Conservation (phyloP, 257 asterid genomes). For the Petrea volubilis region DNA sequence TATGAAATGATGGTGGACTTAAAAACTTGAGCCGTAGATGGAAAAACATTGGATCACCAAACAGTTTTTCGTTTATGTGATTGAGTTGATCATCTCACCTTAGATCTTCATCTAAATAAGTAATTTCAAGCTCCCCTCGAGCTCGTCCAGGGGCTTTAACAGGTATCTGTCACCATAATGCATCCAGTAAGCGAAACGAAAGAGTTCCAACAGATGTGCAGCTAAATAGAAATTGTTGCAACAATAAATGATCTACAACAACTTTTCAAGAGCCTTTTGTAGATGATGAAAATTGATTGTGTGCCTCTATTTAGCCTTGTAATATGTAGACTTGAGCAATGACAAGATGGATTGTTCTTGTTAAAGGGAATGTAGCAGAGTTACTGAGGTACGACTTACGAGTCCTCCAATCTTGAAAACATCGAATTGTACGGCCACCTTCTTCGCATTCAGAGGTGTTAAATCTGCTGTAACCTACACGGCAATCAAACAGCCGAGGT, state of each 20-base stretch:
- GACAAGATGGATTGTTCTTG: background rate
- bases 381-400: slow-evolving; percentile 32
- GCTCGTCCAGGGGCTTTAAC: slow-evolving; percentile 72
- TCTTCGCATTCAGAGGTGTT: slow-evolving; percentile 58
- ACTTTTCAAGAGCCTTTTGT: background rate
- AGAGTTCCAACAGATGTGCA: background rate
- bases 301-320: background rate
- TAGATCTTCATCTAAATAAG: slow-evolving; percentile 82
- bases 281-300: background rate
- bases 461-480: slow-evolving; percentile 73
- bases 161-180: background rate
- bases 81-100: slow-evolving; percentile 14
- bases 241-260: background rate
- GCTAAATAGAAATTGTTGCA: background rate
- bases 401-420: slow-evolving; percentile 66
- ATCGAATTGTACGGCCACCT: slow-evolving; percentile 73
- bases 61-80: background rate
- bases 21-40: no score
- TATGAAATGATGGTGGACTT: no score
- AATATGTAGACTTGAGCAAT: background rate
- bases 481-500: background rate
- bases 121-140: slow-evolving; percentile 70
- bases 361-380: background rate
- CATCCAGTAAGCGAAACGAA: background rate
- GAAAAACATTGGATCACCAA: background rate